These are phyloP conservation scores for Haematococcus lacustris DNA, from an alignment of 139 green algal genomes.

Conservation along the genomic window DNA sequence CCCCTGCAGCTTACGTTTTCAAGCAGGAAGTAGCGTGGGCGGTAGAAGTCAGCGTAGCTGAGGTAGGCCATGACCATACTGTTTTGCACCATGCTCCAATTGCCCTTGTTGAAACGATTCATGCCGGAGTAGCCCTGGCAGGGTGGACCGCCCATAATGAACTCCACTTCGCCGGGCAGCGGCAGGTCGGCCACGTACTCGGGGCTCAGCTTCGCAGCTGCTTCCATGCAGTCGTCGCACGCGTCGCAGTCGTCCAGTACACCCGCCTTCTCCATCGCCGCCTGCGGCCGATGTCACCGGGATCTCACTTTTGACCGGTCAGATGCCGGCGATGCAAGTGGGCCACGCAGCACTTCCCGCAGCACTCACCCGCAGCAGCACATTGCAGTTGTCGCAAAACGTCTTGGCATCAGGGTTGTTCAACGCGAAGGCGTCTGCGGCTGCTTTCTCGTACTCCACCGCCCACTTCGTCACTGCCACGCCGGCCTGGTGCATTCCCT, in stretches of 20 bases:
- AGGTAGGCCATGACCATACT: constrained; percentile 94
- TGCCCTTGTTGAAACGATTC: constrained; percentile 97
- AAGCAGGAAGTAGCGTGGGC: constrained; percentile 89
- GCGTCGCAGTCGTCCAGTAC: constrained; percentile 54
- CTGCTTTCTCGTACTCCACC: constrained; percentile 89
- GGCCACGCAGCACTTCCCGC: no score
- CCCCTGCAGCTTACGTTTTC: no score
- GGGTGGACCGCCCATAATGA: constrained; percentile 91
- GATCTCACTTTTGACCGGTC: no score
- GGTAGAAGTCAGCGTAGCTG: constrained; percentile 88
- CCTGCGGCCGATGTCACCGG: no score
- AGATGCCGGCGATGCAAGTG: no score
- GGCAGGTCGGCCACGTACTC: constrained; percentile 47
- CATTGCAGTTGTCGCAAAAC: constrained; percentile 92
- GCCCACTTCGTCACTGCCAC: constrained; percentile 79
- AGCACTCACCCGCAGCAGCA: constrained; percentile 43
- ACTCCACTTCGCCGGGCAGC: constrained; percentile 81
- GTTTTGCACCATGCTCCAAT: constrained; percentile 95
- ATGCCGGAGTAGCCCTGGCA: constrained; percentile 98
- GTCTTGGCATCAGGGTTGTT: constrained; percentile 78
- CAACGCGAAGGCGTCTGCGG: constrained; percentile 81
- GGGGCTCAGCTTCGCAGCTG: constrained; percentile 13
- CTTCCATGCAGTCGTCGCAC: constrained; percentile 36
- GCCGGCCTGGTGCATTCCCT: constrained; percentile 85
- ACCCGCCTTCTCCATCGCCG: constrained; percentile 75